Evolutionary conservation across 148 eudicot species (phyloP).

Genomic region (Tetragonia tetragonoides): DNA sequence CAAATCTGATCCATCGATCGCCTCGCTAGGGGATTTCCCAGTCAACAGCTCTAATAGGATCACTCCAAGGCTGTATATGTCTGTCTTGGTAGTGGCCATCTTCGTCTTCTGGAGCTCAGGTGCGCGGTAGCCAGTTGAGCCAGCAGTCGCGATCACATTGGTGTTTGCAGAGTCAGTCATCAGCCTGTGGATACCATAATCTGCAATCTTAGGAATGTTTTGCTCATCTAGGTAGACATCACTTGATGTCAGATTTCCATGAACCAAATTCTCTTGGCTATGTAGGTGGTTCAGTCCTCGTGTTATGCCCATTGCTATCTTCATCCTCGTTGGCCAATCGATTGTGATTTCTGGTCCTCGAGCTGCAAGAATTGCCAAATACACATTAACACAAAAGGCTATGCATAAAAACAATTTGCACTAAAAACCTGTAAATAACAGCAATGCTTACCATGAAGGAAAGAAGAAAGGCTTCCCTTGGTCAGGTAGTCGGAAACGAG

Average conservation of each 20-base stretch:
- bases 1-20: conserved; percentile 63
- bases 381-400: background rate
- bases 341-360: conserved; percentile 69
- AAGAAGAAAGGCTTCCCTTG: conserved; percentile 85
- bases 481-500: conserved; percentile 74
- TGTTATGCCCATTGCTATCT: conserved; percentile 69
- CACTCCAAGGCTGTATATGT: conserved; percentile 86
- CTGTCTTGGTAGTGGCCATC: conserved; percentile 64
- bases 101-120: conserved; percentile 81
- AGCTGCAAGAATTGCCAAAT: conserved; percentile 43
- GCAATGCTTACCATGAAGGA: conserved; percentile 68
- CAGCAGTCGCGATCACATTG: conserved; percentile 66
- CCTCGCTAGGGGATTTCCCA: conserved; percentile 72
- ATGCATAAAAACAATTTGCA: background rate
- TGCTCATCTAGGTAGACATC: conserved; percentile 67
- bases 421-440: too few species aligned
- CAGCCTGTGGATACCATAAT: conserved; percentile 72
- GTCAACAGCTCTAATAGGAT: conserved; percentile 76
- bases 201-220: conserved; percentile 58
- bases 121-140: conserved; percentile 74
- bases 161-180: conserved; percentile 75
- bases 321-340: conserved; percentile 86
- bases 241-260: conserved; percentile 78
- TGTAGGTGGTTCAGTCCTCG: conserved; percentile 72
- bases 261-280: conserved; percentile 50